Base-by-base conservation (phyloP, 1,284 basidiomycete species). In the Volvariella surrecta region DNA sequence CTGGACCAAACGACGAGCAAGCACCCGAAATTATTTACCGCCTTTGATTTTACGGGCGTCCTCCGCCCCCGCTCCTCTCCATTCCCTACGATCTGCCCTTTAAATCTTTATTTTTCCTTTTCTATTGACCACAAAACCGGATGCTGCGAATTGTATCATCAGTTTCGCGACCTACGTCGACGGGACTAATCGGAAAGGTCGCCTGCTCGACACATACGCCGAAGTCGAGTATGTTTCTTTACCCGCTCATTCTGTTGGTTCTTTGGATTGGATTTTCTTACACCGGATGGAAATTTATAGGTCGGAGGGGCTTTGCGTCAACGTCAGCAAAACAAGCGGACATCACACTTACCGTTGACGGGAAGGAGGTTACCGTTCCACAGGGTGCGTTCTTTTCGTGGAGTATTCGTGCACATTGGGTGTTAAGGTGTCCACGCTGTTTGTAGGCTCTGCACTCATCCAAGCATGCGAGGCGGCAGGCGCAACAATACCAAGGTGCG, bases 391-490 rank as follows among this genome's bases (percentile, higher is more conserved):
- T 63, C 28, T 4, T 13, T 13, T 22, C 21, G n/a, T 10, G 34
- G 8, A 3, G 8, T 35, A n/a, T 8, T 35, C 18, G 7, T 15
- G 4, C 15, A 16, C n/a, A 6, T 8, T 37, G 22, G 37, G 40
- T 46, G 48, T 53, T 50, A 45, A 48, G 24, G 32, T 48, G 17
- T 44, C 46, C n/a, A n/a, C 18, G 20, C 16, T 15, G 3, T 42
- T 40, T 47, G 38, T 48, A 89, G 90, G 92, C 40, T 86, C 89
- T 52, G 90, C 94, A 18, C 74, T 99, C 54, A 97, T 98, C 61
- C 95, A 98, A 68, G 95, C 95, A 45, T 98, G 95, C 64, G 87
- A 90, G 60, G 86, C 85, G 48, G 88, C 88, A 44, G 87, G 87
- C 39, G 73, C 84, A 32, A 69, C 75, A 44, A 79, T 90, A 62